These are phyloP conservation scores for Leccinum cinnamomeum DNA, from an alignment of 1,284 basidiomycete genomes.

Conservation along the genomic window DNA sequence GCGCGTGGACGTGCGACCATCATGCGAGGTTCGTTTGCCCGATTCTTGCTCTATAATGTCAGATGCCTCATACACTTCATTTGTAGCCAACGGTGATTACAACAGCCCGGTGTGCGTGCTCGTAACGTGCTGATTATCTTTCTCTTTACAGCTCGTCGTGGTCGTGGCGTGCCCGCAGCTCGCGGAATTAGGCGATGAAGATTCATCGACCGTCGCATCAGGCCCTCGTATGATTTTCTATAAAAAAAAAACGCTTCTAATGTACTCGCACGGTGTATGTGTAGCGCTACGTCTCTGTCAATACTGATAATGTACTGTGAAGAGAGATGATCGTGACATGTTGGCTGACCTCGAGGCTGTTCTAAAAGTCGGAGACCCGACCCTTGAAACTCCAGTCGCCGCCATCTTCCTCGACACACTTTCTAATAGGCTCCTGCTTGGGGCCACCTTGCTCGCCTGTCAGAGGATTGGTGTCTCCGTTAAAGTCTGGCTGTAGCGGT, in stretches of 20 bases:
- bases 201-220: neutral
- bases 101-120: slow-evolving; percentile 1
- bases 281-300: slow-evolving; percentile 16
- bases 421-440: slow-evolving; percentile 69
- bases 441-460: slow-evolving; percentile 80
- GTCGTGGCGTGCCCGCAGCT: slow-evolving; percentile 72
- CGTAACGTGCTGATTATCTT: slow-evolving; percentile 10
- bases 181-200: slow-evolving; percentile 75
- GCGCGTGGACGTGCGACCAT: slow-evolving; percentile 96
- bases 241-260: slow-evolving; percentile 17
- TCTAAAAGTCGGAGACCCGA: slow-evolving; percentile 78
- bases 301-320: slow-evolving; percentile 11
- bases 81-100: slow-evolving; percentile 60
- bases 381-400: slow-evolving; percentile 86
- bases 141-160: slow-evolving; percentile 66
- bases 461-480: slow-evolving; percentile 68
- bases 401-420: slow-evolving; percentile 52
- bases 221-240: neutral
- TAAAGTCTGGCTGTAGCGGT: slow-evolving; percentile 62
- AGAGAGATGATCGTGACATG: neutral
- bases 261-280: slow-evolving; percentile 12
- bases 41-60: slow-evolving; percentile 4
- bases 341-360: neutral
- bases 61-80: slow-evolving; percentile 18
- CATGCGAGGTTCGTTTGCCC: slow-evolving; percentile 71